Percentiles rank a stretch among this genome's conserved stretches.
Conservation (phyloP, 225 moss, liverwort and hornwort species). For the Sphagnum tenellum region DNA sequence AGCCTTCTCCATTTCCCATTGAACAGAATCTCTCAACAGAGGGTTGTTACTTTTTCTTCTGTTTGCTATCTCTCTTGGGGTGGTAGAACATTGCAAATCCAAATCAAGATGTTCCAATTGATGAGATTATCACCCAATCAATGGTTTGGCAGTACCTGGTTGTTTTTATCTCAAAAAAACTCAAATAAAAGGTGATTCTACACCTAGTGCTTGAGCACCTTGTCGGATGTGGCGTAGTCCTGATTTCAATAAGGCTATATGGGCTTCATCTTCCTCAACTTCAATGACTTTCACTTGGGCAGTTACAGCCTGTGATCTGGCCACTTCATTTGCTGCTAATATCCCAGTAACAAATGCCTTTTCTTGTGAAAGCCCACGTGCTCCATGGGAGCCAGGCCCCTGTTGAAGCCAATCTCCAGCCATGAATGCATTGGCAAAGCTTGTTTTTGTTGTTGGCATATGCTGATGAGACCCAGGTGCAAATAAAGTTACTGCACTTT, state of each 20-base stretch:
- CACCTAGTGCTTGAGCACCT: slow-evolving; percentile 18
- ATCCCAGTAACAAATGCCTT: slow-evolving; percentile 56
- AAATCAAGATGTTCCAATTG: too few relatives aligned
- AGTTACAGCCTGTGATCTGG: slow-evolving; percentile 11
- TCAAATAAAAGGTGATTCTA: slow-evolving; percentile 30
- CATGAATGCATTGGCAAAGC: slow-evolving; percentile 48
- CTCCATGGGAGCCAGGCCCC: slow-evolving; percentile 47
- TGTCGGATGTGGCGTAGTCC: slow-evolving; percentile 21
- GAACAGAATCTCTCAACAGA: too few relatives aligned
- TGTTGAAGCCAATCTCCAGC: slow-evolving; percentile 61
- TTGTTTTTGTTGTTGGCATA: slow-evolving; percentile 46
- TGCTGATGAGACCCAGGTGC: slow-evolving; percentile 58
- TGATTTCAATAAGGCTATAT: slow-evolving; percentile 43
- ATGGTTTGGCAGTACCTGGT: too few relatives aligned
- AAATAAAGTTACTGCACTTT: slow-evolving; percentile 49
- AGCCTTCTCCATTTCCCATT: too few relatives aligned
- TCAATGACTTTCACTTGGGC: slow-evolving; percentile 29
- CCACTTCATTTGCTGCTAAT: slow-evolving; percentile 47
- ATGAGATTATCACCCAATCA: too few relatives aligned
- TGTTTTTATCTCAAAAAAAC: not conserved
- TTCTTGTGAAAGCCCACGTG: slow-evolving; percentile 51
- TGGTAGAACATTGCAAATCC: too few relatives aligned
- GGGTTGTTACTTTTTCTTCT: too few relatives aligned
- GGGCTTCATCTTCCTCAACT: slow-evolving; percentile 47
- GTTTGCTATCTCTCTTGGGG: too few relatives aligned